Evolutionary conservation across 805 yeast species (phyloP), one percentile per base, ranked within the genome.

Genomic region (Saccharomyces kudriavzevii): DNA sequence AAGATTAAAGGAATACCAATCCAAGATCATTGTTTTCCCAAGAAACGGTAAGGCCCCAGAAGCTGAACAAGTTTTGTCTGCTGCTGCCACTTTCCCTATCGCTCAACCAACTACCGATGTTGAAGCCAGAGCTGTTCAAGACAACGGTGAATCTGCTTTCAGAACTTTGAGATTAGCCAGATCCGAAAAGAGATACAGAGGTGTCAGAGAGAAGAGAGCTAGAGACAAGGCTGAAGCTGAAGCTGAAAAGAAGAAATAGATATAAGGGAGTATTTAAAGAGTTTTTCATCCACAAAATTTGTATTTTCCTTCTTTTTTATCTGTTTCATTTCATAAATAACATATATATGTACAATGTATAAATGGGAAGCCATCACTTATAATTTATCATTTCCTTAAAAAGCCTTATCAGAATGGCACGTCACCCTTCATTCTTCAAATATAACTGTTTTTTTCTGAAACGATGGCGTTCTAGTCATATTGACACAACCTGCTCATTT

Each of bases 191-290:
- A 89, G 82, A 77, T 86, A 81, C 85, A 80, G 76, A 75, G 98
- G 98, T 82, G 80, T 82, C 79, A 89, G 94, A 79, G 97, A 84
- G 74, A 91, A 90, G 92, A 86, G 96, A 80, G 95, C 95, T 72
- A 83, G 76, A 74, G 96, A 89, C 68, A 82, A 82, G 81, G 96
- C 96, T 75, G 97, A 88, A 81, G 97, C 97, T 75, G 97, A 90
- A 81, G 95, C 94, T 79, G 96, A 89, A 71, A 89, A 89, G 90
- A 89, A 89, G 89, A 88, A 89, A 84, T 88, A 87, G 84, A 70
- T 64, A 48, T 27, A 52, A 46, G 51, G 26, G 47, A 25, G 52
- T 40, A 17, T 20, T 49, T 27, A 50, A 46, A 52, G 31, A 49
- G 31, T 54, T 29, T 40, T 26, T 52, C 49, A 49, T 55, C 29